phyloP scores from a whole-genome alignment of 768 basidiomycete species.

The Rubroboletus satanas region DNA sequence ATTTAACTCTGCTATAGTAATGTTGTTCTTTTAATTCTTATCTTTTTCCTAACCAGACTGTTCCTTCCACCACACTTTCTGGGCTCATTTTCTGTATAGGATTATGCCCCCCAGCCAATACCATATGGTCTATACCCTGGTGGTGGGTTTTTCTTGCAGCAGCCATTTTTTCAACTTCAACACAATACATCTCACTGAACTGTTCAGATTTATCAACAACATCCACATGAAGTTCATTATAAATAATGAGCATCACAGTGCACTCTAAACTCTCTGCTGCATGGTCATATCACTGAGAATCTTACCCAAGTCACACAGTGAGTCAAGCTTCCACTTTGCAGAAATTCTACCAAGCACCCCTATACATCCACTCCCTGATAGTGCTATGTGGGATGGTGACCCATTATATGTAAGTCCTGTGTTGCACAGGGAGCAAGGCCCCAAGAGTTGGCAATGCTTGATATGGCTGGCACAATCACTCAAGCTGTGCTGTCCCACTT shows the following conservation, averaged over 20 bases:
- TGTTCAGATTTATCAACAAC: background rate
- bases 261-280: background rate
- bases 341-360: no score
- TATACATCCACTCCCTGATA: background rate
- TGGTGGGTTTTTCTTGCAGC: background rate
- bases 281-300: background rate
- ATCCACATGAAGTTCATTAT: background rate
- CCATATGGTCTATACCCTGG: constrained; percentile 4
- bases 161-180: constrained; percentile 11
- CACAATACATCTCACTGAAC: background rate
- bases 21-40: no score
- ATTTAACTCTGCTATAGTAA: no score
- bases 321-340: no score
- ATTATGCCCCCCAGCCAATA: constrained; percentile 2
- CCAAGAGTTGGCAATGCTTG: background rate
- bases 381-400: background rate
- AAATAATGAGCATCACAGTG: background rate
- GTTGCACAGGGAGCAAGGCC: background rate
- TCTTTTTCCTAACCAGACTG: no score
- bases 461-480: background rate
- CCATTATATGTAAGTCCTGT: background rate
- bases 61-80: no score
- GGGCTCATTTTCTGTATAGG: no score
- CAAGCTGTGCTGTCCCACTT: background rate
- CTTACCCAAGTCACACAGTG: background rate